Evolutionary conservation across 2,329 filamentous ascomycete species (phyloP).

Genomic region (Colletotrichum brevisporum): DNA sequence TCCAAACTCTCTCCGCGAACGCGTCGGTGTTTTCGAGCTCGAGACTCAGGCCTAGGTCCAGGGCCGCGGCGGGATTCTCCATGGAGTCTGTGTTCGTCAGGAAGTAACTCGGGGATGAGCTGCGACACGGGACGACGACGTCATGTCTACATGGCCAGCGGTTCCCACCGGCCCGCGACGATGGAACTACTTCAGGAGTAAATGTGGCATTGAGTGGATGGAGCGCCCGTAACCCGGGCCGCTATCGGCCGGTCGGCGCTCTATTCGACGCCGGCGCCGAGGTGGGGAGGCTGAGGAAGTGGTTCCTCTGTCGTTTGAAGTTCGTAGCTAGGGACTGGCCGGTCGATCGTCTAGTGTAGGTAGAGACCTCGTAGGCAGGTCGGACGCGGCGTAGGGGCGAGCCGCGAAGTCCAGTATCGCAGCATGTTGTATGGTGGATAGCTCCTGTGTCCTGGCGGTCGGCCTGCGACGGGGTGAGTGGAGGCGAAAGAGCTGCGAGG

Average conservation of each 20-base stretch:
- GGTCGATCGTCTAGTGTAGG: not conserved
- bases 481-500: not conserved
- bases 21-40: not conserved
- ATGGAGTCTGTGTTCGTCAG: conserved; percentile 27
- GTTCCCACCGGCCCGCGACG: conserved; percentile 28
- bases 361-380: not conserved
- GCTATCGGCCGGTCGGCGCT: conserved; percentile 32
- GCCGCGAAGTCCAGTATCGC: conserved; percentile 19
- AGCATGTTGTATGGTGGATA: not conserved
- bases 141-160: conserved; percentile 27
- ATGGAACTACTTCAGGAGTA: not conserved
- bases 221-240: not conserved
- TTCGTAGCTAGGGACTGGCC: not conserved
- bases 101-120: conserved; percentile 22
- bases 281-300: not conserved
- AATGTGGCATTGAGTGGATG: not conserved
- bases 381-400: conserved; percentile 34
- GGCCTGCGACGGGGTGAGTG: not conserved
- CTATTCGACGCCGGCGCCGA: conserved; percentile 28
- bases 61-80: conserved; percentile 8
- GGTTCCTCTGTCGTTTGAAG: not conserved
- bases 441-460: not conserved
- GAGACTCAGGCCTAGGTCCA: not conserved
- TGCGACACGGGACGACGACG: conserved; percentile 26
- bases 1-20: conserved; percentile 1